Percentiles rank a stretch among this genome's conserved stretches.
phyloP scores from a whole-genome alignment of 2,329 filamentous ascomycete genomes.

The Alternaria triticimaculans region DNA sequence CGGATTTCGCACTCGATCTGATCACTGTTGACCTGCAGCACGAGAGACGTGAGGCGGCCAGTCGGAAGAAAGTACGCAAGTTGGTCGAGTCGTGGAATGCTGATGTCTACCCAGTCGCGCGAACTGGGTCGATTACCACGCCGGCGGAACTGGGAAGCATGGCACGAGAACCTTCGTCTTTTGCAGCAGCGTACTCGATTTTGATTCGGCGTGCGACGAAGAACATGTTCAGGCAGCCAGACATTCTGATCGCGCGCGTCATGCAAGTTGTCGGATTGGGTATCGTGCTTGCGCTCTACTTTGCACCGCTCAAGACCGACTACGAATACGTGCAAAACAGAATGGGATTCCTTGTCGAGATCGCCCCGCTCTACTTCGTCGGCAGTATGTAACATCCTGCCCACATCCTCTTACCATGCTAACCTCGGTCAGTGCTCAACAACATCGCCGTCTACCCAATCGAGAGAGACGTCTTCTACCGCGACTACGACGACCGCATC shows the following conservation, averaged over 20 bases:
- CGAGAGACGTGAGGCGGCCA: slow-evolving; percentile 66
- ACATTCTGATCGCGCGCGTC: slow-evolving; percentile 44
- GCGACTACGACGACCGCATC: slow-evolving; percentile 75
- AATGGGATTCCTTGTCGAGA: slow-evolving; percentile 75
- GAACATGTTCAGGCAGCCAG: slow-evolving; percentile 59
- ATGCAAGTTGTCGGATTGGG: slow-evolving; percentile 50
- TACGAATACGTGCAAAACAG: slow-evolving; percentile 75
- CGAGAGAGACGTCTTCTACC: slow-evolving; percentile 78
- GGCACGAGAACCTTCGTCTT: slow-evolving; percentile 67
- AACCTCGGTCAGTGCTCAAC: slow-evolving; percentile 64
- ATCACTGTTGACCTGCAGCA: slow-evolving; percentile 78
- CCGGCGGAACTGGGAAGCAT: slow-evolving; percentile 76
- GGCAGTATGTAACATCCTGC: slow-evolving; percentile 55
- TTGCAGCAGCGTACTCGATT: slow-evolving; percentile 69
- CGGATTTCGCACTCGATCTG: slow-evolving; percentile 78
- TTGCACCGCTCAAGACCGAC: slow-evolving; percentile 72
- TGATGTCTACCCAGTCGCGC: slow-evolving; percentile 32
- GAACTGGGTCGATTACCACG: slow-evolving; percentile 59
- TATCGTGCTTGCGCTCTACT: slow-evolving; percentile 57
- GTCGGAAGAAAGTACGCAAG: slow-evolving; percentile 65
- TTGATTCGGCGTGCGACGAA: slow-evolving; percentile 71
- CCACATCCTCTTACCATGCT: background rate
- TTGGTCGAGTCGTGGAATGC: slow-evolving; percentile 67
- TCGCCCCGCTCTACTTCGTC: slow-evolving; percentile 74
- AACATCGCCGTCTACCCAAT: slow-evolving; percentile 76